Evolutionary conservation across 768 basidiomycete genomes (phyloP), one percentile per base, ranked within the genome.

Genomic region (Arthromyces matolae): DNA sequence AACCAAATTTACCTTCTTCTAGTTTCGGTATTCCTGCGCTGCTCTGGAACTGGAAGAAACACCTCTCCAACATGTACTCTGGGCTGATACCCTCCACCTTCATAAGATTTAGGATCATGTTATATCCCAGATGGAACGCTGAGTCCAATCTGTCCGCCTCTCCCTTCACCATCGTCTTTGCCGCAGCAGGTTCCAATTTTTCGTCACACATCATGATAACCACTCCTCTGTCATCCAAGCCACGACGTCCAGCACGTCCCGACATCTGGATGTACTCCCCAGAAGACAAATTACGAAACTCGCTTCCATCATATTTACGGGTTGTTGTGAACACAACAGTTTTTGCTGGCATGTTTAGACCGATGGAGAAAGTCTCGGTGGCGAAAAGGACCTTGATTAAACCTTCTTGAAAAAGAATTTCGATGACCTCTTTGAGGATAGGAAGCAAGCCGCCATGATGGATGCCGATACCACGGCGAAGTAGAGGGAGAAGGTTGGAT

Each of bases 191-290:
- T 59, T 98, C 96, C 36, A 99, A 76, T 68, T 95, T 97, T 71
- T 98, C 93, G 66, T 98, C 96, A 64, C 89, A 89, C 96, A 99
- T 98, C 92, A 99, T 89, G 58, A 99, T 97, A 42, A 99, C 96
- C 41, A 98, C 92, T 45, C 96, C 96, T n/a, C 96, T 83, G 52
- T 98, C 95, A 64, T 99, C 96, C 50, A 98, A 71, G 34, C 96
- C 96, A 69, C 96, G 83, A 59, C 96, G 86, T 53, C 96, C 96
- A 2, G 96, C 96, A 47, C 96, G 89, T 47, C 96, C 96, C 0
- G 93, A 94, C 96, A 99, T 99, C 62, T 99, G 96, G 59, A 98
- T 96, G 65, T 99, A 99, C 76, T 99, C 96, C 48, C 96, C 89
- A 0, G 86, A 89, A 0, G 92, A 92, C 28, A 99, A 73, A 62